Conservation (phyloP, 106 monocot genomes). For the Xerophyta viscosa region DNA sequence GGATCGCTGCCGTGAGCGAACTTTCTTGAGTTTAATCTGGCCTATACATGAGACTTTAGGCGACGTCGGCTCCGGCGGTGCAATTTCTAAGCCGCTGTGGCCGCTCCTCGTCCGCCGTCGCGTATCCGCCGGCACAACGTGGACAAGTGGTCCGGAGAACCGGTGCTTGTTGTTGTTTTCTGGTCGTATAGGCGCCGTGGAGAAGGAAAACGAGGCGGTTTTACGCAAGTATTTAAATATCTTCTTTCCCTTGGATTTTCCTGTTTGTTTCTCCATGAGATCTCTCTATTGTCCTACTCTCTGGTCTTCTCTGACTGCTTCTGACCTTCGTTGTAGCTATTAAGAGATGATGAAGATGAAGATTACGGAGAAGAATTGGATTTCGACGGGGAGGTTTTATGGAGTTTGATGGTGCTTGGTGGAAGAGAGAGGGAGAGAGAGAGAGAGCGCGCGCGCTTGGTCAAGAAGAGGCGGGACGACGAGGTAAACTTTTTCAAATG, state of each 20-base stretch:
- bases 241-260: neutral
- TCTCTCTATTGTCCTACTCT: no score
- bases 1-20: neutral
- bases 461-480: no score
- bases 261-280: slow-evolving; percentile 14
- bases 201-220: slow-evolving; percentile 6
- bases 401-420: no score
- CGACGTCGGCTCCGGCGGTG: slow-evolving; percentile 56
- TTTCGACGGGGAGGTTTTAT: no score
- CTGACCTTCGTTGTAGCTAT: no score
- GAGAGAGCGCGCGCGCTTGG: no score
- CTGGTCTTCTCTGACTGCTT: no score
- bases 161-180: neutral
- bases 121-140: slow-evolving; percentile 32
- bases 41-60: slow-evolving; percentile 90
- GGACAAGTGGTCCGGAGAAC: slow-evolving; percentile 46
- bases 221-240: slow-evolving; percentile 6
- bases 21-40: slow-evolving; percentile 62
- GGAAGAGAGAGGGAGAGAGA: no score
- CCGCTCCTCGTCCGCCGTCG: slow-evolving; percentile 9
- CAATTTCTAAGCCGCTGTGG: neutral
- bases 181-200: neutral
- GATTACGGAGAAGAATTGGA: no score
- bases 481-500: no score
- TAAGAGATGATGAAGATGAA: no score